Conservation (phyloP, 2,329 filamentous ascomycete species). For the Xylariales sp. region DNA sequence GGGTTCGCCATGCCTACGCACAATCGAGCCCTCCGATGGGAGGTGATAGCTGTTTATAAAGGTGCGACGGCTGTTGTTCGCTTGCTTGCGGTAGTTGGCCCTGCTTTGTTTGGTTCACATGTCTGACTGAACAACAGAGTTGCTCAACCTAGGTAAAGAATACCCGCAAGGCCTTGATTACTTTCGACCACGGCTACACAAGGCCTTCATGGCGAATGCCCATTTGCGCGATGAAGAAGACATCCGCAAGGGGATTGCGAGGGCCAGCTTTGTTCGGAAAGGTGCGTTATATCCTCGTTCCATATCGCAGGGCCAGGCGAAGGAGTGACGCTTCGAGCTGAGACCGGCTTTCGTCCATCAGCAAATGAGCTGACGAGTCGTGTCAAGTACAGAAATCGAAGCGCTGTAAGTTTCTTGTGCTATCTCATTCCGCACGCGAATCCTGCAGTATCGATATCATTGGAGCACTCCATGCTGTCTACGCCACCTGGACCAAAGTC, state of each 20-base stretch:
- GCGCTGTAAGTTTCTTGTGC: constrained; percentile 71
- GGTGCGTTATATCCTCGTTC: constrained; percentile 53
- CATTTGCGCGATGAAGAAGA: constrained; percentile 65
- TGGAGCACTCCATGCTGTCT: too few relatives aligned
- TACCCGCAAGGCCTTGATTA: constrained; percentile 82
- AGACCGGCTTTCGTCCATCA: background rate
- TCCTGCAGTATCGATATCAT: too few relatives aligned
- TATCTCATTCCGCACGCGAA: too few relatives aligned
- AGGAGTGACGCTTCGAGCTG: too few relatives aligned
- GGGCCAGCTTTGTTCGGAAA: constrained; percentile 88
- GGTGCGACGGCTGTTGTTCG: constrained; percentile 42
- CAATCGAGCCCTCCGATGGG: constrained; percentile 60
- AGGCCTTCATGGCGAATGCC: constrained; percentile 76
- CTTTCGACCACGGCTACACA: constrained; percentile 76
- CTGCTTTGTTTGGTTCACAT: background rate
- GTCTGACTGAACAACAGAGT: too few relatives aligned
- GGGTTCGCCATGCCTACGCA: constrained; percentile 29
- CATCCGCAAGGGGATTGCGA: constrained; percentile 69
- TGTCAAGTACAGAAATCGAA: constrained; percentile 68
- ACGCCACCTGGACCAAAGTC: too few relatives aligned
- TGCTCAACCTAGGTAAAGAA: constrained; percentile 77
- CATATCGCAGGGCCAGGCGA: too few relatives aligned
- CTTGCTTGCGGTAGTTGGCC: background rate
- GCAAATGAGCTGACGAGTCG: background rate
- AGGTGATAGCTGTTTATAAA: constrained; percentile 88